phyloP scores from a whole-genome alignment of 2,329 filamentous ascomycete species.

The Sporothrix phasma region DNA sequence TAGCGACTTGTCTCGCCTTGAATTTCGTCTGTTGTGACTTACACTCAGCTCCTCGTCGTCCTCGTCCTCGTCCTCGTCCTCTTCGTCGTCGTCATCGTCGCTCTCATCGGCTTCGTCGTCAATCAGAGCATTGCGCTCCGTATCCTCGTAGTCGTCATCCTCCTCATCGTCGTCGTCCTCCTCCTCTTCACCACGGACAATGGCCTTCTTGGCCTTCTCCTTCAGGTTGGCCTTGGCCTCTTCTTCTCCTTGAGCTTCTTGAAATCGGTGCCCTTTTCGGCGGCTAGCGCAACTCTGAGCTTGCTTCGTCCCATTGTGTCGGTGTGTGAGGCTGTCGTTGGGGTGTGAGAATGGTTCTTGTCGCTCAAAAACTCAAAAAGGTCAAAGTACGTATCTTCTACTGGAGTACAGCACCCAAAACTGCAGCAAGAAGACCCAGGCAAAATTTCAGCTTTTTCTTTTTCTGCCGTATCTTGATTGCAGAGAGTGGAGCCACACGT shows the following conservation, averaged over 20 bases:
- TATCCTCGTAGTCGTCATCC: slow-evolving; percentile 28
- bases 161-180: slow-evolving; percentile 33
- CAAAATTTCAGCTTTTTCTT: slow-evolving; percentile 15
- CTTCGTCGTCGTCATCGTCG: slow-evolving; percentile 20
- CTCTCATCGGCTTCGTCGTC: slow-evolving; percentile 20
- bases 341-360: neutral
- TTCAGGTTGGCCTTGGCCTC: slow-evolving; percentile 34
- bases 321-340: neutral
- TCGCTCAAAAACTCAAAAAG: neutral
- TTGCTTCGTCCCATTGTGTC: slow-evolving; percentile 29
- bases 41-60: slow-evolving; percentile 21
- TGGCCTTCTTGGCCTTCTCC: slow-evolving; percentile 24
- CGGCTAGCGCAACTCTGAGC: slow-evolving; percentile 44
- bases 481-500: neutral
- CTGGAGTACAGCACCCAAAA: neutral
- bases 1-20: slow-evolving; percentile 12
- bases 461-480: slow-evolving; percentile 15
- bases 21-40: slow-evolving; percentile 3
- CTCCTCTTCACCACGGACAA: slow-evolving; percentile 18
- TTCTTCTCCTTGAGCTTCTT: slow-evolving; percentile 42
- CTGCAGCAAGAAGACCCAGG: neutral
- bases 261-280: slow-evolving; percentile 45
- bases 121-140: slow-evolving; percentile 22
- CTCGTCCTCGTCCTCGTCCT: slow-evolving; percentile 24
- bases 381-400: neutral